A percentile compares a stretch with the other conserved stretches of the same genome.
Conservation (phyloP, 495 filamentous ascomycete genomes). For the Usnea hakonensis region DNA sequence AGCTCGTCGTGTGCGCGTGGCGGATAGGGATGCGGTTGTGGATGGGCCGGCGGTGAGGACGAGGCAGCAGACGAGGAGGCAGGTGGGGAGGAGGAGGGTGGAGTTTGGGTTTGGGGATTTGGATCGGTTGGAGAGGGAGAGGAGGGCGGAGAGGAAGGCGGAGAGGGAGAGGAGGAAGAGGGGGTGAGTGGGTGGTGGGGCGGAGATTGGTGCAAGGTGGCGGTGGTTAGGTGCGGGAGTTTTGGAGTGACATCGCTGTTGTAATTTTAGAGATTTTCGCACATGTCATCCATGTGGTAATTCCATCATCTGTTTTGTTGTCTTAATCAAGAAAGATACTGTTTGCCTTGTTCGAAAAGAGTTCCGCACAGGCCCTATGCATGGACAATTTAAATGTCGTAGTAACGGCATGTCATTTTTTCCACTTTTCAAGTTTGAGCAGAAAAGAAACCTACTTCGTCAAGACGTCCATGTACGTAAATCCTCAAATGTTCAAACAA, state of each 20-base stretch:
- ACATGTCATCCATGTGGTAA: background rate
- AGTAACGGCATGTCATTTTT: too few relatives aligned
- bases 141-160: slow-evolving; percentile 1
- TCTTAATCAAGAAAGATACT: background rate
- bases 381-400: background rate
- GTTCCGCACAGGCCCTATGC: background rate
- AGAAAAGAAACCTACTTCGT: background rate
- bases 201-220: background rate
- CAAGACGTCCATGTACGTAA: background rate
- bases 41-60: background rate
- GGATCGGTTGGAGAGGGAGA: slow-evolving; percentile 3
- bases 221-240: too few relatives aligned
- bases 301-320: background rate
- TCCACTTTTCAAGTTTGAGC: too few relatives aligned
- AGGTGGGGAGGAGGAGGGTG: background rate
- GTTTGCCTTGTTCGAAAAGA: background rate
- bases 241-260: too few relatives aligned
- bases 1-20: too few relatives aligned
- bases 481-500: too few relatives aligned
- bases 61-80: background rate
- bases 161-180: background rate
- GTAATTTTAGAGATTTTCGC: background rate
- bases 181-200: background rate
- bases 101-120: slow-evolving; percentile 8
- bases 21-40: background rate